phyloP scores from a whole-genome alignment of 495 filamentous ascomycete genomes.

The Hypomontagnella monticulosa region DNA sequence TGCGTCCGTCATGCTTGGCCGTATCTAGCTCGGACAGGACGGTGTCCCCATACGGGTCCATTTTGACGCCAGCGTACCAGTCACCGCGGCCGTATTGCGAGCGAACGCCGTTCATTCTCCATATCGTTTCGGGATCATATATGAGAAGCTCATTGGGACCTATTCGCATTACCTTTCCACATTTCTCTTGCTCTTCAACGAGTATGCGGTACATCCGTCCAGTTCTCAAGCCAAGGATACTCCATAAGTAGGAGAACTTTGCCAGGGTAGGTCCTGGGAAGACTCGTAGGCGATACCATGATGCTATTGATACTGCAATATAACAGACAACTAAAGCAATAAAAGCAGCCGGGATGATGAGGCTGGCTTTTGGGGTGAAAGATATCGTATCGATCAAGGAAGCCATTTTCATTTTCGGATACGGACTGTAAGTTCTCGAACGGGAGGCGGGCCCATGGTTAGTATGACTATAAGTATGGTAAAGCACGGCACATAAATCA shows the following conservation, averaged over 20 bases:
- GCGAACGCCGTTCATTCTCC: conserved; percentile 48
- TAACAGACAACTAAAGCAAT: conserved; percentile 22
- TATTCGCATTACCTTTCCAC: conserved; percentile 60
- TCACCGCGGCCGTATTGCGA: conserved; percentile 44
- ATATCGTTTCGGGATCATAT: conserved; percentile 49
- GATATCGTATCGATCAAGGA: background rate
- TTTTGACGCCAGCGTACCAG: conserved; percentile 45
- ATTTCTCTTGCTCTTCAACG: conserved; percentile 48
- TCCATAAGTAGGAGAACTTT: conserved; percentile 65
- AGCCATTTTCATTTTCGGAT: background rate
- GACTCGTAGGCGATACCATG: conserved; percentile 48
- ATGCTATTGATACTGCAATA: conserved; percentile 10
- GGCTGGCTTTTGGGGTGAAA: background rate
- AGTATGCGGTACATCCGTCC: conserved; percentile 30
- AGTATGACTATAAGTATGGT: too few species aligned
- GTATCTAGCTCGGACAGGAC: conserved; percentile 54
- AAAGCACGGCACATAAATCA: too few species aligned
- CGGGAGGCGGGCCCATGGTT: too few species aligned
- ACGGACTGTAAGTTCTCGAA: too few species aligned
- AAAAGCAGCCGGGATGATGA: background rate
- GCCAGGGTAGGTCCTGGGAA: conserved; percentile 65
- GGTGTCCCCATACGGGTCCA: conserved; percentile 52
- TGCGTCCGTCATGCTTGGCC: conserved; percentile 51
- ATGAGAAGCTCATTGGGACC: conserved; percentile 61
- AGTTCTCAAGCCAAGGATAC: conserved; percentile 25